Base-by-base conservation (phyloP, 202 grass and related monocot species). In the Saccharum hybrid region DNA sequence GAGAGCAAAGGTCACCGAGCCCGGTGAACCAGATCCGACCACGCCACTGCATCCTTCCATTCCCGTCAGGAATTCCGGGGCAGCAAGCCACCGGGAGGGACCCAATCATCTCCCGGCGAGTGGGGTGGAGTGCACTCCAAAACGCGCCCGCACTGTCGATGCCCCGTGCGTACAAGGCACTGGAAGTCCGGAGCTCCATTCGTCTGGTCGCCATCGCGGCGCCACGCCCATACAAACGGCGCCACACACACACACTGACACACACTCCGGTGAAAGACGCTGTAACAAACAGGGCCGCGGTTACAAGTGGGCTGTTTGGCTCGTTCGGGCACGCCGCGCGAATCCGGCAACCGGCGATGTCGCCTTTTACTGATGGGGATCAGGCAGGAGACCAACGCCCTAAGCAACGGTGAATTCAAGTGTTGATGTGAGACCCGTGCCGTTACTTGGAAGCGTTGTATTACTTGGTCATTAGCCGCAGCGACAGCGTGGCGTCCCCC, bases 131-230 rank as follows among this genome's bases (percentile, higher is more conserved):
- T 90, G 84, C 80, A 87, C 84, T 84, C 80, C 80, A 87, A n/a
- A 86, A 10, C 75, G 60, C 87, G 18, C 19, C 54, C 16, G 2
- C 56, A 10, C 22, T 61, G 72, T 78, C 67, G 67, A 75, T 75
- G 83, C 13, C 43, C 75, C 80, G 71, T 23, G 88, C 88, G 88
- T 90, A 80, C 80, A 90, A 89, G 87, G 64, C 79, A 90, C 75
- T 28, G 62, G 59, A 41, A 77, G 22, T 10, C 34, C 57, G 61
- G 61, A 68, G 43, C 75, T 46, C 63, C 40, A 48, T 42, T 6
- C 5, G 38, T 5, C 23, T 31, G 5, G 77, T 81, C 87, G 31
- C 72, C 72, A 51, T 82, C 78, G 83, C 22, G 6, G 5, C 28
- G 28, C 1, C 71, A 69, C 54, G 7, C 52, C 48, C 48, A 51